These are phyloP conservation scores for Aschersonia sp. DNA, from an alignment of 2,329 filamentous ascomycete genomes.

Conservation along the genomic window DNA sequence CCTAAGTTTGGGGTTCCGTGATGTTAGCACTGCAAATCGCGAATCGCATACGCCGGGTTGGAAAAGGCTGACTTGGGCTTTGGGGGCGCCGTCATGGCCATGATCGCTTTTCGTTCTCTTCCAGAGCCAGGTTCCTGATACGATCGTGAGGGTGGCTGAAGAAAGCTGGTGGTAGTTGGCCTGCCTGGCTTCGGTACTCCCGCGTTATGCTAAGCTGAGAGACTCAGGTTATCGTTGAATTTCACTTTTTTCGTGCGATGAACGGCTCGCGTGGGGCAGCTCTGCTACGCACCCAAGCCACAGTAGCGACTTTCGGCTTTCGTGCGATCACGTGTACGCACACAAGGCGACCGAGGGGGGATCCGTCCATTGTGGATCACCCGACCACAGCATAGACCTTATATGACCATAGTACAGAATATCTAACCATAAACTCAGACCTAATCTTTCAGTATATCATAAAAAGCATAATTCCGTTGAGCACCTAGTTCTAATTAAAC, in stretches of 20 bases:
- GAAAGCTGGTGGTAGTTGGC: no score
- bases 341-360: no score
- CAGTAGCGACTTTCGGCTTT: neutral
- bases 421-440: no score
- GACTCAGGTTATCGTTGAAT: constrained; percentile 25
- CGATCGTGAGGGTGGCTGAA: no score
- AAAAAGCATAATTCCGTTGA: no score
- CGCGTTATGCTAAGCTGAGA: constrained; percentile 11
- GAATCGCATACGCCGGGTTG: no score
- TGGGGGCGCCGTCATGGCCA: constrained; percentile 23
- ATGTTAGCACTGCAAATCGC: constrained; percentile 14
- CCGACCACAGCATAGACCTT: no score
- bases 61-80: constrained; percentile 24
- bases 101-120: constrained; percentile 12
- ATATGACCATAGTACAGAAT: no score
- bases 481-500: no score
- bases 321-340: neutral
- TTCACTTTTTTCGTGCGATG: constrained; percentile 28
- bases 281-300: neutral
- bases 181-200: constrained; percentile 7
- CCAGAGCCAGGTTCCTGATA: neutral
- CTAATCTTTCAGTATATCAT: no score
- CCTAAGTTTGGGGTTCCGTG: constrained; percentile 22
- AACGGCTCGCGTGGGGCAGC: constrained; percentile 17
- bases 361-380: no score